These are phyloP conservation scores for Eucalyptus shirleyi DNA, from an alignment of 345 rosid genomes.

Conservation along the genomic window DNA sequence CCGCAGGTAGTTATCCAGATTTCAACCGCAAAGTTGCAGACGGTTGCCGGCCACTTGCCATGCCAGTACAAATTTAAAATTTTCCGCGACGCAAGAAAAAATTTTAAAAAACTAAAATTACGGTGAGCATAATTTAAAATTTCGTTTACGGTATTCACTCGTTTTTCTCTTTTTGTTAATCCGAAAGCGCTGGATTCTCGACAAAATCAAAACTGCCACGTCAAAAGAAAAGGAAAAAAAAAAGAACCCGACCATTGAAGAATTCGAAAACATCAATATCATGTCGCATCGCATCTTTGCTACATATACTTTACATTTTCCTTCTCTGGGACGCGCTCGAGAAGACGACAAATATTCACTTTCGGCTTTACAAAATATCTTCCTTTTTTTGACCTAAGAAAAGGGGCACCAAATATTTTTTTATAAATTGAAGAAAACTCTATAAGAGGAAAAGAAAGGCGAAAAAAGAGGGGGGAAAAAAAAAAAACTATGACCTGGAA, in stretches of 20 bases:
- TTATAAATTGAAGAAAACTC: neutral
- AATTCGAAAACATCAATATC: neutral
- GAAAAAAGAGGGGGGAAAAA: neutral
- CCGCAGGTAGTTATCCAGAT: neutral
- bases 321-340: neutral
- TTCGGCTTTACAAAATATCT: neutral
- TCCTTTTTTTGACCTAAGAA: neutral
- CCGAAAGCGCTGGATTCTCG: neutral
- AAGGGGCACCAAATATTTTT: neutral
- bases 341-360: neutral
- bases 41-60: neutral
- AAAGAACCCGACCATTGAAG: neutral
- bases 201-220: neutral
- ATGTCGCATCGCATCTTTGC: neutral
- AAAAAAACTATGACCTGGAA: neutral
- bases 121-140: neutral
- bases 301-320: neutral
- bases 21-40: neutral
- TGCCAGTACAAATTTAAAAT: neutral
- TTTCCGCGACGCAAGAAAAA: neutral
- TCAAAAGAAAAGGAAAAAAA: neutral
- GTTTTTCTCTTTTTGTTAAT: neutral
- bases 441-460: neutral
- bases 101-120: fast-evolving
- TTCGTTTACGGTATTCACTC: neutral